These are phyloP conservation scores for Nemania bipapillata DNA, from an alignment of 2,329 filamentous ascomycete species.

Conservation along the genomic window DNA sequence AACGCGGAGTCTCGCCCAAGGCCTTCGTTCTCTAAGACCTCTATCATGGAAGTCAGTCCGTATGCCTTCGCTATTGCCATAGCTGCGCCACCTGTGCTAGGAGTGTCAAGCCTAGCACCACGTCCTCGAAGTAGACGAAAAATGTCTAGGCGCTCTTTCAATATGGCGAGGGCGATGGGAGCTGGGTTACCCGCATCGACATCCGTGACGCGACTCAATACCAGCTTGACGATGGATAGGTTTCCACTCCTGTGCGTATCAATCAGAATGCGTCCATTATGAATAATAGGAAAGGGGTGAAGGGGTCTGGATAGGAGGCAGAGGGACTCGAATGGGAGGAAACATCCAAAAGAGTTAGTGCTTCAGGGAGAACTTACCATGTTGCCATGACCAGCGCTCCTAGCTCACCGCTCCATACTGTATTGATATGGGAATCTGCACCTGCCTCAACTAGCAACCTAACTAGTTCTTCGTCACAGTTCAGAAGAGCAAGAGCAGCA, in stretches of 20 bases:
- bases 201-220: neutral
- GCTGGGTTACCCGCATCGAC: neutral
- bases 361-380: neutral
- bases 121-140: constrained; percentile 33
- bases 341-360: neutral
- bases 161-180: constrained; percentile 25
- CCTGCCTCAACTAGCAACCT: constrained; percentile 33
- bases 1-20: constrained; percentile 15
- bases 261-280: neutral
- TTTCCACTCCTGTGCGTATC: neutral
- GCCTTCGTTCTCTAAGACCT: constrained; percentile 30
- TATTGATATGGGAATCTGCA: no score
- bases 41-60: constrained; percentile 34
- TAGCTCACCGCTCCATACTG: no score
- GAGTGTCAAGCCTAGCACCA: constrained; percentile 37
- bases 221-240: neutral
- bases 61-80: constrained; percentile 31
- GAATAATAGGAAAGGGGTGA: neutral
- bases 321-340: neutral
- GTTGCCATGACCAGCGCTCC: no score
- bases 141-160: constrained; percentile 35
- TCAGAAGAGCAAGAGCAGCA: no score
- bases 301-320: no score
- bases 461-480: constrained; percentile 15
- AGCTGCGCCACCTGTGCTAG: constrained; percentile 37